Conservation (phyloP, 2,329 filamentous ascomycete species). For the Pseudogymnoascus sp. region DNA sequence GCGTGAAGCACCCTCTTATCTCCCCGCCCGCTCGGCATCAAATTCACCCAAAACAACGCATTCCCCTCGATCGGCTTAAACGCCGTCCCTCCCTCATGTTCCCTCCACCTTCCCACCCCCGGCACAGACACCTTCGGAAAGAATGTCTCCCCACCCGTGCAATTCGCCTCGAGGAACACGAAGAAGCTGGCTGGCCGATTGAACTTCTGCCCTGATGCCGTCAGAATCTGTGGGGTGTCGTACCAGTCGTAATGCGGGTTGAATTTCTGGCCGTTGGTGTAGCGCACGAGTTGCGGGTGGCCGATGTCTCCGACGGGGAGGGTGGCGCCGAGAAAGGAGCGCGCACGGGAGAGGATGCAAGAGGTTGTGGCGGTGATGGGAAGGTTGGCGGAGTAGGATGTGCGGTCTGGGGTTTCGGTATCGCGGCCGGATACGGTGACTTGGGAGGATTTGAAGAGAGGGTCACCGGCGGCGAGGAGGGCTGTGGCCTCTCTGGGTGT, state of each 20-base stretch:
- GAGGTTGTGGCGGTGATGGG: background rate
- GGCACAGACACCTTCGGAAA: constrained; percentile 12
- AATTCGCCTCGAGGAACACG: constrained; percentile 16
- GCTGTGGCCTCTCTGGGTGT: constrained; percentile 11
- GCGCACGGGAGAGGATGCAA: background rate
- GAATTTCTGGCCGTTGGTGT: constrained; percentile 11
- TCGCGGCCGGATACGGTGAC: background rate
- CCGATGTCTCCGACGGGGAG: background rate
- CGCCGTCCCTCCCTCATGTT: constrained; percentile 35
- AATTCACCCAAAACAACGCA: constrained; percentile 40
- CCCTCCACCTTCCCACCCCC: constrained; percentile 26
- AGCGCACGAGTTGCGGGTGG: constrained; percentile 6
- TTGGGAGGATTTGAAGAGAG: background rate
- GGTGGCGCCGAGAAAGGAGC: constrained; percentile 8
- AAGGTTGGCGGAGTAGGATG: background rate
- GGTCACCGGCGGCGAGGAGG: background rate
- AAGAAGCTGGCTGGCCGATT: constrained; percentile 19
- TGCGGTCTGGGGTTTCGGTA: background rate
- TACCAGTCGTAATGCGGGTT: constrained; percentile 16
- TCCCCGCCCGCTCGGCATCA: constrained; percentile 36
- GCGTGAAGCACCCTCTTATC: constrained; percentile 36
- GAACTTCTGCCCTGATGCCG: constrained; percentile 15
- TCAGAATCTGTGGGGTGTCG: constrained; percentile 4
- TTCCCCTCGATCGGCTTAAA: constrained; percentile 37
- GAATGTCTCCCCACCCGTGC: constrained; percentile 18